Percentiles rank a stretch among this genome's conserved stretches.
phyloP scores from a whole-genome alignment of 148 eudicot species.

The Silene latifolia region DNA sequence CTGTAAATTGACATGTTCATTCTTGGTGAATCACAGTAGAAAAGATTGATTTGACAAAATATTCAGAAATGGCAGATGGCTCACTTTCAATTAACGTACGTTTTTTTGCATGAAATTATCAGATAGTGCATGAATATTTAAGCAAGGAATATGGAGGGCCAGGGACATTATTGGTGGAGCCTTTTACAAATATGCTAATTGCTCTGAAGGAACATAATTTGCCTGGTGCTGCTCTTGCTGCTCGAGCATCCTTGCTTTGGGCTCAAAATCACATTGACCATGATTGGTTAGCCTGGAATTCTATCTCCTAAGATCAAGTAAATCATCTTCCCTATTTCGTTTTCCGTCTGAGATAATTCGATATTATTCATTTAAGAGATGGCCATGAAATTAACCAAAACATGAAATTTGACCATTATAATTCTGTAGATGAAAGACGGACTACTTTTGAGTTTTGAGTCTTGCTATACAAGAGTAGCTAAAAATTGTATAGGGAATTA shows the following conservation, averaged over 20 bases:
- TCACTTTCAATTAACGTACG: conserved; percentile 8
- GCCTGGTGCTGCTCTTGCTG: conserved; percentile 50
- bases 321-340: conserved; percentile 10
- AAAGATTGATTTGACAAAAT: conserved; percentile 14
- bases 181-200: conserved; percentile 60
- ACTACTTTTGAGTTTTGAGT: too few relatives aligned
- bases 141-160: conserved; percentile 69
- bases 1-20: conserved; percentile 16
- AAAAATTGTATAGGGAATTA: neutral
- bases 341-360: too few relatives aligned
- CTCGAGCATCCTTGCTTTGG: conserved; percentile 50
- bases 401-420: neutral
- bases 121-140: conserved; percentile 56
- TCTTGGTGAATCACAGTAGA: neutral
- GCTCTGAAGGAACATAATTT: conserved; percentile 54
- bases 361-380: too few relatives aligned
- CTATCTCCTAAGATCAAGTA: conserved; percentile 13
- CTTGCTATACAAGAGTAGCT: neutral
- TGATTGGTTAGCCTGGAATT: conserved; percentile 48
- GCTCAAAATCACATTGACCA: conserved; percentile 44
- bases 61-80: conserved; percentile 1
- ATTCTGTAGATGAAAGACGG: too few relatives aligned
- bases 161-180: conserved; percentile 69
- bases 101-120: conserved; percentile 24
- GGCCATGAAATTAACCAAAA: neutral